Base-by-base conservation (phyloP, 1,284 basidiomycete species). In the Leccinum colubrinum region DNA sequence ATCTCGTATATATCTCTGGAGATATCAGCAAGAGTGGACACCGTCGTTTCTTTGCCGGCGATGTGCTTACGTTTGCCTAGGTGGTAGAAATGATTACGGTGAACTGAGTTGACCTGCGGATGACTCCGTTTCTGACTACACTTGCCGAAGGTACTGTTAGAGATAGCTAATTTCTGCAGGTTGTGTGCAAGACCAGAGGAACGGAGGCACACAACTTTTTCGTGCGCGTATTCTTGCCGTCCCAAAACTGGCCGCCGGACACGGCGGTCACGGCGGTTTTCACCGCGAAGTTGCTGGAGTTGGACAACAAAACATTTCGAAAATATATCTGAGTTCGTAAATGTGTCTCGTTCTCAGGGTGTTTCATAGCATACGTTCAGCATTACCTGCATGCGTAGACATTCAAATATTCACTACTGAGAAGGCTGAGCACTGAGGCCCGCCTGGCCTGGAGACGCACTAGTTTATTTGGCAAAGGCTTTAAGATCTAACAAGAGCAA, bases 321-420 rank as follows among this genome's bases (percentile, higher is more conserved):
- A 95, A 92, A 81, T 96, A 93, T 71, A 94, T 95, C 76, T 84
- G 94, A 95, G 66, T 90, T 95, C 67, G 87, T 94, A 56, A 85
- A 86, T 58, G 83, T 86, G 52, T 90, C 87, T 54, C 85, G 87
- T 62, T 79, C 84, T 59, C 74, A 74, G 60, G 22, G 48, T 60
- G 76, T 77, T 56, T 83, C 84, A 77, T 88, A 83, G 56, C 43
- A 60, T 41, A 30, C 30, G 8, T 30, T 30, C 30, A 30, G 30
- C 30, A 30, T 30, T 30, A 30, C 30, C 30, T 30, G 30, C 30
- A 30, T 30, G 27, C 56, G 37, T 41, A 14, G n/a, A 4, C 15
- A 15, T 53, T 33, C 33, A 30, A 53, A 8, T 22, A 50, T 50
- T 14, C 46, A 14, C 46, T 8, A 5, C 20, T 22, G 17, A n/a